Evolutionary conservation across 2,329 filamentous ascomycete species (phyloP), one percentile per base, ranked within the genome.

Genomic region (Phyllosticta citrichinensis): DNA sequence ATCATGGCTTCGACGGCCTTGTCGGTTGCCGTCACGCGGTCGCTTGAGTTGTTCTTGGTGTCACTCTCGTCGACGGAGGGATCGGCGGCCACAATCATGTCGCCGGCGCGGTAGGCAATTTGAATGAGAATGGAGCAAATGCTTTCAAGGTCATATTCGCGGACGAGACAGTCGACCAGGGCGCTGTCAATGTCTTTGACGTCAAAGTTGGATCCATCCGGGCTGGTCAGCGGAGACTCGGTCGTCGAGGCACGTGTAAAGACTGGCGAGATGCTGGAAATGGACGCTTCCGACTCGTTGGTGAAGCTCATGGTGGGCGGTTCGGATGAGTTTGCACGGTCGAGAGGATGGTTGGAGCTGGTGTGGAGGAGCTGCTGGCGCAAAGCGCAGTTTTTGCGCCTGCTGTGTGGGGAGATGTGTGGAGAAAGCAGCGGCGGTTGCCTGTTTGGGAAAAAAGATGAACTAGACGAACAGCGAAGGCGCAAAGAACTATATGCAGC

Each of bases 1-100:
- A 82, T 77, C 75, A 80, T 79, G 1, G 70, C 71, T 64, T 83
- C 81, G 5, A 83, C 77, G 1, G 79, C 78, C 56, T 76, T 77
- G 68, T 83, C 81, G 62, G 80, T 82, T 62, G 79, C 76, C 1
- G 81, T 83, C 50, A 83, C 81, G 1, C 81, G 71, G 63, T 83
- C 81, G 17, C 77, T 77, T 50, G 76, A 68, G 62, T 74, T 75
- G 61, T 72, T 72, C 63, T 75, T 74, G 2, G 64, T 66, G 8
- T 65, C 58, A 1, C 72, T 67, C 19, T 67, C 64, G 11, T 65
- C 65, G 25, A 69, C 61, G 2, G 63, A 65, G 3, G 64, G 65
- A 52, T 73, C 69, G 14, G 71, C 72, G 5, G 63, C 65, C 5
- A 70, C 53, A 68, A 75, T 74, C 63, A 72, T 73, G 1, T 65